Conservation (phyloP, 1,284 basidiomycete genomes). For the Apiotrichum porosum region DNA sequence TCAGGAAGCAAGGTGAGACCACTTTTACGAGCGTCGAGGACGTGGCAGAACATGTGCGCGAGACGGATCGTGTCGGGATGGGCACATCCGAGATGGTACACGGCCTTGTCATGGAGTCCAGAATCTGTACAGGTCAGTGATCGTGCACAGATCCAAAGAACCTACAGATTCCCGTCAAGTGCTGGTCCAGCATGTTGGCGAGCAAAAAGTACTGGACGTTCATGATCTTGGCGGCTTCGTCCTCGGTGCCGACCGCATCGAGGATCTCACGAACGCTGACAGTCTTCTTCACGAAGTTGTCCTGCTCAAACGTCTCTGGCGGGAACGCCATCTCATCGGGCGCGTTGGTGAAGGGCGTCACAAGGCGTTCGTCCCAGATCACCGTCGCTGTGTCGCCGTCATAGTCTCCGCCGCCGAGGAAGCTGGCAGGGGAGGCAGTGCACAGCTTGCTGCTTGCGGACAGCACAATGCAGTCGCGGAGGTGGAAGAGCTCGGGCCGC, state of each 20-base stretch:
- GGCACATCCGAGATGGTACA: conserved; percentile 27
- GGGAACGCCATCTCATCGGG: conserved; percentile 18
- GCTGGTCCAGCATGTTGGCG: conserved; percentile 21
- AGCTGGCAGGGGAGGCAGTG: conserved; percentile 32
- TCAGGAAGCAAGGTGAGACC: conserved; percentile 26
- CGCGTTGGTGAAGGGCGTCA: conserved; percentile 31
- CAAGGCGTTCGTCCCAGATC: conserved; percentile 29
- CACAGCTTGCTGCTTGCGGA: conserved; percentile 29
- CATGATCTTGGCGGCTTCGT: conserved; percentile 16
- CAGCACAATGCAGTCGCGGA: conserved; percentile 38
- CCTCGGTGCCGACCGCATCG: conserved; percentile 9
- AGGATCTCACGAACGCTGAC: conserved; percentile 30
- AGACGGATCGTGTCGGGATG: conserved; percentile 31
- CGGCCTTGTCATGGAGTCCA: conserved; percentile 31
- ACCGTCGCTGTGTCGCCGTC: conserved; percentile 39
- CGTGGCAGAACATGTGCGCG: conserved; percentile 34
- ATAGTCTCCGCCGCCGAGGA: conserved; percentile 41
- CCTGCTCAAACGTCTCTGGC: conserved; percentile 20
- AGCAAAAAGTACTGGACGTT: conserved; percentile 34
- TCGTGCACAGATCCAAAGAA: too few relatives aligned
- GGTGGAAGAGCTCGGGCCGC: conserved; percentile 29
- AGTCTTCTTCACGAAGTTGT: conserved; percentile 35
- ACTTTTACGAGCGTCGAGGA: conserved; percentile 39
- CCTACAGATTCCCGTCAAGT: conserved; percentile 3
- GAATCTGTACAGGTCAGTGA: conserved; percentile 27